Evolutionary conservation across 2,329 filamentous ascomycete species (phyloP), one percentile per base, ranked within the genome.

Genomic region (Periconia digitata): DNA sequence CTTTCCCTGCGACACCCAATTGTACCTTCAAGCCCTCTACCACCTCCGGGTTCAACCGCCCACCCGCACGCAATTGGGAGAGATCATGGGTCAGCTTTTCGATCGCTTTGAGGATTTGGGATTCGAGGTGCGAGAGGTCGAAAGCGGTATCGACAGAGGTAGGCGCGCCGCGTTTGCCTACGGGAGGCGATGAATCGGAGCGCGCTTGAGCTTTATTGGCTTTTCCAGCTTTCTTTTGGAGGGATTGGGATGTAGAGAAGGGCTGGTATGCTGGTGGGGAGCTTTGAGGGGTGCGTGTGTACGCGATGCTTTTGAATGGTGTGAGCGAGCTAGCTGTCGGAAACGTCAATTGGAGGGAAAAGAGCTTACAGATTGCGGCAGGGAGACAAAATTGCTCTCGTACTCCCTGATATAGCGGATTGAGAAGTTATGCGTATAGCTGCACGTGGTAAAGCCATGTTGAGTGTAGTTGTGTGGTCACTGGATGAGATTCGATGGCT

Each of bases 11-110:
- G 40, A 70, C 74, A 48, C 85, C 76, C 40, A 85, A 59, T 42
- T 79, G 73, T n/a, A 89, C 85, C 32, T 79, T 77, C 44, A 89
- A 59, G 17, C 70, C 73, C 67, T 88, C 85, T 23, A 89, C 73
- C 1, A 79, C 66, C 40, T 84, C 79, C 0, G 83, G 80, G 52
- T 85, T 86, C 62, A 86, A 78, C 21, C 83, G 72, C 0, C 85
- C 85, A 6, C 84, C 83, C 0, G 81, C 77, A 4, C 84, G 75
- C 12, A 88, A 72, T 63, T 85, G 85, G 1, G 79, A 76, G 1
- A 89, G 71, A 8, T 86, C 82, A 56, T 80, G 79, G 53, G 81
- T 83, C 20, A 89, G 72, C 43, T 76, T 77, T 46, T 80, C 75
- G 10, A 84, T 70, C 0, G 79, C 76, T 46, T 76, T 75, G 12